phyloP scores from a whole-genome alignment of 2,329 filamentous ascomycete species.

The Aspergillus fijiensis region DNA sequence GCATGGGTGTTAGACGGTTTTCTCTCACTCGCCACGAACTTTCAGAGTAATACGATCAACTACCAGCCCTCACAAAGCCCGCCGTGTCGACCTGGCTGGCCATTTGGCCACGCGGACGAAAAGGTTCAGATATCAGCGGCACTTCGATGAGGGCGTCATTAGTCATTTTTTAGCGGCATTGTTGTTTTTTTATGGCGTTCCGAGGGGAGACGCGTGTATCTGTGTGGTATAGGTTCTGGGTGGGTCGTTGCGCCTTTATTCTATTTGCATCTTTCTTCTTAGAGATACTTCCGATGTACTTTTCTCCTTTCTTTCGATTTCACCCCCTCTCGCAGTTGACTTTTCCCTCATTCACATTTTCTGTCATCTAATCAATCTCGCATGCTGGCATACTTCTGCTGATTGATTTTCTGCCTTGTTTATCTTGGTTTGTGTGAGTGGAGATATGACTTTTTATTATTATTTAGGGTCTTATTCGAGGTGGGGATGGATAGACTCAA shows the following conservation, averaged over 20 bases:
- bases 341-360: background rate
- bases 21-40: background rate
- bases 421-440: background rate
- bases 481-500: too few relatives aligned
- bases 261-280: background rate
- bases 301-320: background rate
- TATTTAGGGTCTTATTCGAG: background rate
- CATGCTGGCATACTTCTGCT: background rate
- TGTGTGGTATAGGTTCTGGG: background rate
- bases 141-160: background rate
- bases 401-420: background rate
- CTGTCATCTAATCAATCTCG: background rate
- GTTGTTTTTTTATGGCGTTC: background rate
- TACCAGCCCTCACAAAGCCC: background rate
- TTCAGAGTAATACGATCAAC: too few relatives aligned
- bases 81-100: too few relatives aligned
- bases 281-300: background rate
- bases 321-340: background rate
- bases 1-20: slow-evolving; percentile 50
- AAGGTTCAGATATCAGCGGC: background rate
- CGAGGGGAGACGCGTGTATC: background rate
- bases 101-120: too few relatives aligned
- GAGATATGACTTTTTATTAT: background rate
- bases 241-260: background rate
- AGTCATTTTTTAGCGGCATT: background rate